These are phyloP conservation scores for Cladobotryum mycophilum DNA, from an alignment of 2,329 filamentous ascomycete species.

Conservation along the genomic window DNA sequence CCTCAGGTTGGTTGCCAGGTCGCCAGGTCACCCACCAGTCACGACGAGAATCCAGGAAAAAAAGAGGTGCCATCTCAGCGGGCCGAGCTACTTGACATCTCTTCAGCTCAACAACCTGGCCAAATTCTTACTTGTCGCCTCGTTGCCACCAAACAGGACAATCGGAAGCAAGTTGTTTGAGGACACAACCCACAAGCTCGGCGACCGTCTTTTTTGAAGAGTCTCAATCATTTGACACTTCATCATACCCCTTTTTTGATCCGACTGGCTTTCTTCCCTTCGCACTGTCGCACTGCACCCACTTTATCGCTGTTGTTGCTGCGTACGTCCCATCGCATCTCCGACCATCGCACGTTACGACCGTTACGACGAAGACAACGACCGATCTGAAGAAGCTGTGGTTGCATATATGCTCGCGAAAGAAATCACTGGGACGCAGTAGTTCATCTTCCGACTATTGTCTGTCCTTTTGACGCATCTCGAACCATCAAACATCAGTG, in stretches of 20 bases:
- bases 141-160: neutral
- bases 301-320: no score
- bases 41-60: neutral
- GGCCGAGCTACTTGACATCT: neutral
- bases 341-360: constrained; percentile 7
- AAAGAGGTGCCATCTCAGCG: neutral
- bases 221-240: neutral
- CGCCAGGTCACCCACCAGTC: neutral
- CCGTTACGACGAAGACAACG: constrained; percentile 12
- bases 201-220: no score
- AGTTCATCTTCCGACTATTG: neutral
- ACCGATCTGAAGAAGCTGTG: constrained; percentile 5
- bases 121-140: neutral
- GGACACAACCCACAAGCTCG: no score
- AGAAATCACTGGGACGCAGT: neutral
- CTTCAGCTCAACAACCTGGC: neutral
- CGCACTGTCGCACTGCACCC: no score
- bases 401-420: constrained; percentile 5
- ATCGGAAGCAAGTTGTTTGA: neutral
- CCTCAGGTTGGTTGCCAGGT: no score
- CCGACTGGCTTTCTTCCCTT: no score
- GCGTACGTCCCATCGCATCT: neutral
- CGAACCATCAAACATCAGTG: constrained; percentile 3
- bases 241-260: no score
- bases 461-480: constrained; percentile 2